A percentile compares a stretch with the other conserved stretches of the same genome.
Conservation (phyloP, 2,329 filamentous ascomycete species). For the Aciculosporium take region DNA sequence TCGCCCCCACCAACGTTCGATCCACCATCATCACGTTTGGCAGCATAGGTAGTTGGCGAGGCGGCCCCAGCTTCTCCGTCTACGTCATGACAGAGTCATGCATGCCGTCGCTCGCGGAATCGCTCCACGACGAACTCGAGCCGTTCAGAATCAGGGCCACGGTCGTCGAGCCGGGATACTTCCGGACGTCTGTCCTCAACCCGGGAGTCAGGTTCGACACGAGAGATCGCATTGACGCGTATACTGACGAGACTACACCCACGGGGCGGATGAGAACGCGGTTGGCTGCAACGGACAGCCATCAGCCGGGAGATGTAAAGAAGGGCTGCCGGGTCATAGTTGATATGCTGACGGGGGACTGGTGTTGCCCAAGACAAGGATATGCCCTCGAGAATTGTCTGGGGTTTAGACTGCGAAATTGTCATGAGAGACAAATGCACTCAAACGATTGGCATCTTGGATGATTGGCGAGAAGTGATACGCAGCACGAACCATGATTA, state of each 20-base stretch:
- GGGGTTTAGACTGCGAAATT: too few relatives aligned
- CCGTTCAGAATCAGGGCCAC: slow-evolving; percentile 30
- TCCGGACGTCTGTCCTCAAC: slow-evolving; percentile 35
- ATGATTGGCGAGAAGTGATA: slow-evolving; percentile 31
- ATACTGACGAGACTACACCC: slow-evolving; percentile 16
- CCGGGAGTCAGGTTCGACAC: slow-evolving; percentile 14
- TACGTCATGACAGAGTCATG: too few relatives aligned
- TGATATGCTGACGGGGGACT: slow-evolving; percentile 37
- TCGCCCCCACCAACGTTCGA: too few relatives aligned
- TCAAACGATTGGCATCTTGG: slow-evolving; percentile 28
- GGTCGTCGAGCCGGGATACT: slow-evolving; percentile 37
- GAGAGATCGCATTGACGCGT: slow-evolving; percentile 19
- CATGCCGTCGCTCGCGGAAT: slow-evolving; percentile 29
- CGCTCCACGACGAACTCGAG: slow-evolving; percentile 27
- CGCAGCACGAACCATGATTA: slow-evolving; percentile 13
- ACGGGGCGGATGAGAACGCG: slow-evolving; percentile 14
- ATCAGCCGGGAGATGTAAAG: slow-evolving; percentile 39
- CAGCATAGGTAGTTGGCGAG: too few relatives aligned
- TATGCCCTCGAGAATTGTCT: slow-evolving; percentile 37
- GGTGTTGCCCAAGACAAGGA: slow-evolving; percentile 32
- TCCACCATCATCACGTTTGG: too few relatives aligned
- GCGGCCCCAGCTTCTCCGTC: too few relatives aligned
- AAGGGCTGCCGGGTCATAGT: slow-evolving; percentile 39
- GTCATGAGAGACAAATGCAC: too few relatives aligned
- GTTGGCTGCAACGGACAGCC: slow-evolving; percentile 25